phyloP scores from a whole-genome alignment of 805 yeast genomes.

The Candida ponderosae region DNA sequence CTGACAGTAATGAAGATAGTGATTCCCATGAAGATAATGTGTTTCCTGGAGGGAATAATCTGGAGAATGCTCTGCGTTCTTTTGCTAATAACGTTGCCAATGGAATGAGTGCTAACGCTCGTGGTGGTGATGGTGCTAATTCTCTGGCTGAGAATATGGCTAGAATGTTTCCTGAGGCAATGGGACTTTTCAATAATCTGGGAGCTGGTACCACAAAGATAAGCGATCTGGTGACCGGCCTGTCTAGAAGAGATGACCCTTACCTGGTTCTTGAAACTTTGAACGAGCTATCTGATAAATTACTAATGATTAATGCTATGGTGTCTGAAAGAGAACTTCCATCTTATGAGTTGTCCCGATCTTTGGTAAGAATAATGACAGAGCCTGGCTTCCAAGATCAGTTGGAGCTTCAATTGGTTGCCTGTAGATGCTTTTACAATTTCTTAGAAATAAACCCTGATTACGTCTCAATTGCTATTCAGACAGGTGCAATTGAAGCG shows the following conservation, averaged over 20 bases:
- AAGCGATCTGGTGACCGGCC: conserved; percentile 12
- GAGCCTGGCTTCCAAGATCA: conserved; percentile 53
- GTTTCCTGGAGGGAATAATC: conserved; percentile 8
- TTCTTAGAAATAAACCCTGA: conserved; percentile 68
- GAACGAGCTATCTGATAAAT: conserved; percentile 53
- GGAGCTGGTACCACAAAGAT: conserved; percentile 13
- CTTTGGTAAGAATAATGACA: conserved; percentile 48
- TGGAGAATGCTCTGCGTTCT: conserved; percentile 20
- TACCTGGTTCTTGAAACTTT: conserved; percentile 55
- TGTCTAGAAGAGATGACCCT: conserved; percentile 37
- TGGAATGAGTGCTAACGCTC: conserved; percentile 17
- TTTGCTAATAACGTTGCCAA: conserved; percentile 14
- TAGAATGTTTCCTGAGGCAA: conserved; percentile 30
- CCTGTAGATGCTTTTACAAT: conserved; percentile 80
- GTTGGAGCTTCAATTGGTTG: conserved; percentile 72
- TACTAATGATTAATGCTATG: conserved; percentile 62
- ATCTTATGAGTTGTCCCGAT: conserved; percentile 42
- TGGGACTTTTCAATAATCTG: conserved; percentile 23
- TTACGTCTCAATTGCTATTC: conserved; percentile 52
- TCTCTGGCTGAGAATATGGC: conserved; percentile 20
- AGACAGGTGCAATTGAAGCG: conserved; percentile 57
- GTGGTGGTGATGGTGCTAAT: conserved; percentile 1
- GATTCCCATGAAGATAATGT: not conserved
- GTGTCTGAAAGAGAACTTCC: conserved; percentile 62
- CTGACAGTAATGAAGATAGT: conserved; percentile 7